A percentile compares a stretch with the other conserved stretches of the same genome.
phyloP scores from a whole-genome alignment of 768 basidiomycete species.

The Russula brevipes region DNA sequence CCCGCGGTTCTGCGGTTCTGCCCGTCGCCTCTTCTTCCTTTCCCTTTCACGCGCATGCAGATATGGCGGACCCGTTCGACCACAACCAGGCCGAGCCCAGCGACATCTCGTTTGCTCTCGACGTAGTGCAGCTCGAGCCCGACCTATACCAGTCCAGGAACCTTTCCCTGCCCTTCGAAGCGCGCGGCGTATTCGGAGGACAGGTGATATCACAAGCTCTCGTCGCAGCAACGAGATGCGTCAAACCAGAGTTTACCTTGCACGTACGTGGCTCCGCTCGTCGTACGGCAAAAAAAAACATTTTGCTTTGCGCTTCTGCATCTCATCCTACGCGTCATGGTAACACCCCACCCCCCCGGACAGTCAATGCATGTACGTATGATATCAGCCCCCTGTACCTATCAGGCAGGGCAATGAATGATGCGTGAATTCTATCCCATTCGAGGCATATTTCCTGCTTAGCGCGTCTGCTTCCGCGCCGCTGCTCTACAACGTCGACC shows the following conservation, averaged over 20 bases:
- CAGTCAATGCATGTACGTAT: slow-evolving; percentile 67
- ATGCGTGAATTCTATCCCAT: not conserved
- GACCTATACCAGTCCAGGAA: slow-evolving; percentile 76
- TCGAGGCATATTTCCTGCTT: slow-evolving; percentile 75
- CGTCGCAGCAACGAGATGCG: slow-evolving; percentile 72
- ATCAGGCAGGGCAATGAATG: not conserved
- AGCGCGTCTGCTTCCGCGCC: slow-evolving; percentile 69
- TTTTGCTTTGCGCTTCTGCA: too few relatives aligned
- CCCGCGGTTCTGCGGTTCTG: not conserved
- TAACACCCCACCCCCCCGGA: not conserved
- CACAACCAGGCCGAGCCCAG: slow-evolving; percentile 17
- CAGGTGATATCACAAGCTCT: slow-evolving; percentile 88
- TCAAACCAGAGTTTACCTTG: slow-evolving; percentile 56
- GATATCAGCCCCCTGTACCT: not conserved
- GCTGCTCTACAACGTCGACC: slow-evolving; percentile 74
- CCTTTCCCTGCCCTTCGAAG: slow-evolving; percentile 54
- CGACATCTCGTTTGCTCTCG: slow-evolving; percentile 66
- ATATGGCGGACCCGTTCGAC: slow-evolving; percentile 16
- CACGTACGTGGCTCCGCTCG: slow-evolving; percentile 50
- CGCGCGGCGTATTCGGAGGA: slow-evolving; percentile 79
- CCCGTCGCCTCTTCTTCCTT: not conserved
- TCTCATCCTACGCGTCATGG: too few relatives aligned
- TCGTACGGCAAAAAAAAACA: too few relatives aligned
- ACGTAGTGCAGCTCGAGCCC: slow-evolving; percentile 72
- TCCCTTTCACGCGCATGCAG: not conserved